Base-by-base conservation (phyloP, 192 early-diverging fungal genomes). In the Glomus cerebriforme region DNA sequence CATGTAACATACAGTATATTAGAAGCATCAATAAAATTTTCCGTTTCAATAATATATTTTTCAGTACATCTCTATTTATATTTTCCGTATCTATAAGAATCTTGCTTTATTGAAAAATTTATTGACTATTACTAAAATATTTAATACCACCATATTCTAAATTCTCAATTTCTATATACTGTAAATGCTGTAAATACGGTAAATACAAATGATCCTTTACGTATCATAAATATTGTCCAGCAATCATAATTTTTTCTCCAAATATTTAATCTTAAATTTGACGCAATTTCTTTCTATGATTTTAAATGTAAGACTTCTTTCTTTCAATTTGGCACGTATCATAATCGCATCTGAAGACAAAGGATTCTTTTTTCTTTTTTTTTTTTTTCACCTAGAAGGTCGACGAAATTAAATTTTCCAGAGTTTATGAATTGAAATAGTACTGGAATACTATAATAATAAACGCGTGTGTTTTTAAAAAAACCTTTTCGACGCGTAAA, bases 181-280 rank as follows among this genome's bases (percentile, higher is more conserved):
- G n/a, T 15, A 73, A 73, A 73, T 0, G 71, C 26, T 73, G 43
- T 45, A 54, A 73, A 73, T 1, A 73, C 71, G 13, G 43, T 45
- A 54, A 73, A 73, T 1, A 73, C 71, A 12, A 31, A 73, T 1
- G 71, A 73, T 34, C 71, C 71, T 73, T 73, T 73, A 27, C 71
- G 71, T 31, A 22, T 7, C 45, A 26, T 47, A 73, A 24, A 35
- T 9, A 8, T 29, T 73, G 43, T 2, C 71, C 71, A 15, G 71
- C 71, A n/a, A 29, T 26, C 27, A 49, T 73, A 54, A 73, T 47
- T 27, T 15, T 73, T 54, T 58, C 47, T 9, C 71, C 49, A 17
- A 73, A 73, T 34, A n/a, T n/a, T n/a, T n/a, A 27, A 5, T 73
- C 71, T 39, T 27, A 73, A 45, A 10, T 58, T 58, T 5, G 39